phyloP scores from a whole-genome alignment of 129 eudicot genomes.

The Silybum marianum region DNA sequence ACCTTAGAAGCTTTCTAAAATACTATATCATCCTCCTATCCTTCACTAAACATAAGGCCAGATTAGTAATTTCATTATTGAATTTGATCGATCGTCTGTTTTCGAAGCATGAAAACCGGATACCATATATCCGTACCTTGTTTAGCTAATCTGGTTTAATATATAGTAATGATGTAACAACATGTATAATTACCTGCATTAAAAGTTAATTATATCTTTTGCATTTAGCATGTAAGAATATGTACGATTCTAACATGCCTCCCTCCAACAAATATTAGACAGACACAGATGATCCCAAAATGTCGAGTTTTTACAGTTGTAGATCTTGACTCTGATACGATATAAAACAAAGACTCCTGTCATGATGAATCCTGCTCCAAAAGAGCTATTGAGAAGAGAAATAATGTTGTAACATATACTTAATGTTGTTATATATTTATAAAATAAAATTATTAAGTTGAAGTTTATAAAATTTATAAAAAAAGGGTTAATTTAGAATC shows the following conservation, averaged over 20 bases:
- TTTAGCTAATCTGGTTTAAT: constrained; percentile 9
- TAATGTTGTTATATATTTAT: no score
- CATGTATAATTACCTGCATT: not conserved
- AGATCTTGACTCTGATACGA: no score
- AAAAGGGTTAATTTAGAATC: not conserved
- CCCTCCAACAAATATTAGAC: no score
- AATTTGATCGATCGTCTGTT: not conserved
- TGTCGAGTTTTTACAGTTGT: no score
- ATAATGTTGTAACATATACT: no score
- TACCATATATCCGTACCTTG: not conserved
- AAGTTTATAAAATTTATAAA: not conserved
- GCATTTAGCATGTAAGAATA: not conserved
- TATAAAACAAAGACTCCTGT: no score
- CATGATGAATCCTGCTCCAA: no score
- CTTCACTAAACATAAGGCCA: not conserved
- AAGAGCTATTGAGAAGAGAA: no score
- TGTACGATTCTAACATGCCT: no score
- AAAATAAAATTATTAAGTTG: no score
- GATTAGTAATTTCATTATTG: constrained; percentile 17
- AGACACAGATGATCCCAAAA: no score
- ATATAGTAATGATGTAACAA: not conserved
- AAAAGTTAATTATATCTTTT: not conserved
- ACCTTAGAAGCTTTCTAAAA: constrained; percentile 23
- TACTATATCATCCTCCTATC: not conserved
- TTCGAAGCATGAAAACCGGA: constrained; percentile 9